Percentiles rank a stretch among this genome's conserved stretches.
These are phyloP conservation scores for Aspergillus ostianus DNA, from an alignment of 495 filamentous ascomycete genomes.

Conservation along the genomic window DNA sequence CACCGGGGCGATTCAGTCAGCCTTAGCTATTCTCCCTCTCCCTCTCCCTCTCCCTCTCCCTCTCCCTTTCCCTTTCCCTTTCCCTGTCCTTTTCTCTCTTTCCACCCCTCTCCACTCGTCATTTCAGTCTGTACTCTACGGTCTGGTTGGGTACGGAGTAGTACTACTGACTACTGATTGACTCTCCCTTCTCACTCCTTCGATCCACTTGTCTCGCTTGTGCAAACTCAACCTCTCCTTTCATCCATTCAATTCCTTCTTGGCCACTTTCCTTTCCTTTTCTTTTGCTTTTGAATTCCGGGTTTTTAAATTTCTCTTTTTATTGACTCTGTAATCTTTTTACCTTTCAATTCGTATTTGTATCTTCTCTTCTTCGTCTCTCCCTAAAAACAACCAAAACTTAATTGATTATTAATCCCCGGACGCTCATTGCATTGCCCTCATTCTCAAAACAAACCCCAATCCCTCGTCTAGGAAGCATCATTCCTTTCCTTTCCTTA, in stretches of 20 bases:
- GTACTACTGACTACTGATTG: too few species aligned
- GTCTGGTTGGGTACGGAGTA: too few species aligned
- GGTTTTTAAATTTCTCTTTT: neutral
- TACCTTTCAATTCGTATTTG: neutral
- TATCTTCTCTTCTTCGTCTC: neutral
- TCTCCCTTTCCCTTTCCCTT: constrained; percentile 1
- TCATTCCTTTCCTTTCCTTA: neutral
- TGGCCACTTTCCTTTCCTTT: neutral
- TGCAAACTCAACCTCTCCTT: neutral
- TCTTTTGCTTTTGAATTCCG: neutral
- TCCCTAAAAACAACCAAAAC: neutral
- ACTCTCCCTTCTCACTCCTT: too few species aligned
- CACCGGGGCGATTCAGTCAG: constrained; percentile 5
- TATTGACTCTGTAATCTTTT: neutral
- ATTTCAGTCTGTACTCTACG: too few species aligned
- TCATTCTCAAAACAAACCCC: neutral
- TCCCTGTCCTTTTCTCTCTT: constrained; percentile 2
- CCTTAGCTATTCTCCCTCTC: neutral
- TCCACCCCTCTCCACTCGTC: neutral
- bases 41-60: constrained; percentile 1
- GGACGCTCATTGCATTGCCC: constrained; percentile 4
- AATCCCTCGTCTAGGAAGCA: too few species aligned
- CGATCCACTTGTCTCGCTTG: too few species aligned
- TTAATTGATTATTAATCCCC: neutral
- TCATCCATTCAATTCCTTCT: neutral